These are phyloP conservation scores for Hamamelis virginiana DNA, from an alignment of 164 flowering plant species.

Conservation along the genomic window DNA sequence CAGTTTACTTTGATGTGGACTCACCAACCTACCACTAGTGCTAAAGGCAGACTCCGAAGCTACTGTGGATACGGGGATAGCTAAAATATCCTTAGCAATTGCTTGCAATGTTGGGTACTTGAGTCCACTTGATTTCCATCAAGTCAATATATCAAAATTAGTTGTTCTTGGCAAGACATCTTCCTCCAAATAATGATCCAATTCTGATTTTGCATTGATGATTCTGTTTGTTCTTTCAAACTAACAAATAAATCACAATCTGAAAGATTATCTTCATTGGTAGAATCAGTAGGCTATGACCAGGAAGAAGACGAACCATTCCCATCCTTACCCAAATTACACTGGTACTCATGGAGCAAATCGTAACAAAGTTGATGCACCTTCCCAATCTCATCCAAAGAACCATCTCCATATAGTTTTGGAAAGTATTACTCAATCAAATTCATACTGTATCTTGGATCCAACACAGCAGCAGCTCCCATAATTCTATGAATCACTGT, in stretches of 20 bases:
- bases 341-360: not conserved
- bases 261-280: not conserved
- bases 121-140: not conserved
- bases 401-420: not conserved
- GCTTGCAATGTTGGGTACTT: not conserved
- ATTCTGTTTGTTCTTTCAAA: not conserved
- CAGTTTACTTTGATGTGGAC: conserved; percentile 10
- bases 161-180: not conserved
- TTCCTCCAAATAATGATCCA: not conserved
- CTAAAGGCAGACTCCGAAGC: conserved; percentile 6
- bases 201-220: not conserved
- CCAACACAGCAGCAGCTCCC: not conserved
- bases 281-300: not conserved
- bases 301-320: not conserved
- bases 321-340: too few relatives aligned
- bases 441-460: conserved; percentile 10
- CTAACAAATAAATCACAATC: not conserved
- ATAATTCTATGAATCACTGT: not conserved
- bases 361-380: not conserved
- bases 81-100: conserved; percentile 6
- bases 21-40: conserved; percentile 6
- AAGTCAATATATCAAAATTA: conserved; percentile 2
- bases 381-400: not conserved
- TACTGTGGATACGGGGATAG: not conserved
- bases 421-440: not conserved